Evolutionary conservation across 495 filamentous ascomycete genomes (phyloP), one percentile per base, ranked within the genome.

Genomic region (Penicillium crystallinum): DNA sequence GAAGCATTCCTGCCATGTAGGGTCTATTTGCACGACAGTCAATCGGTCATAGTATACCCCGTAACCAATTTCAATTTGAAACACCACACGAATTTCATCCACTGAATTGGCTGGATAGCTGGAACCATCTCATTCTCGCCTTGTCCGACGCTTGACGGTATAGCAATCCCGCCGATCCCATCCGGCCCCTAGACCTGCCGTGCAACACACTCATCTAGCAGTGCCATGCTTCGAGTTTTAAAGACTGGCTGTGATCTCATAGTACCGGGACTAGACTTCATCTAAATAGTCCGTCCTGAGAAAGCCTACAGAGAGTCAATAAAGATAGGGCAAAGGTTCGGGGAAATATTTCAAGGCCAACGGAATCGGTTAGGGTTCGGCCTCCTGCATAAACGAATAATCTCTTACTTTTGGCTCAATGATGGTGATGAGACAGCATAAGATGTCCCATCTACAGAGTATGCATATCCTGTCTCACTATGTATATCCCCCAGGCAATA

Each of bases 111-210:
- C 27, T 36, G 27, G 36, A 21, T 40, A 31, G 48, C 48, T 41
- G 27, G 34, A 42, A 17, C 33, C 21, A 47, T 46, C 19, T 15
- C 18, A 17, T 47, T 47, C 21, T 25, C 48, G 14, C 19, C 47
- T 31, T 50, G 48, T 50, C 48, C 48, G 29, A 50, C 48, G 29
- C 19, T 27, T 29, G 29, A 42, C 38, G 25, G 47, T 35, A 40
- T 50, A 42, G n/a, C 19, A 50, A 50, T 42, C 29, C 48, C 38
- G 14, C 48, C 48, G 48, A 40, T 35, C 19, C 19, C 33, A 50
- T 50, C 47, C 29, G 29, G 12, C 18, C n/a, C 9, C n/a, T 22
- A 25, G 19, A 4, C 8, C 18, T 15, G 37, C 25, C 19, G 48
- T 50, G 48, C 18, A 50, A 50, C 48, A 25, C 4, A 7, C 40